Evolutionary conservation across 345 rosid genomes (phyloP).

Genomic region (Nasturtium officinale): DNA sequence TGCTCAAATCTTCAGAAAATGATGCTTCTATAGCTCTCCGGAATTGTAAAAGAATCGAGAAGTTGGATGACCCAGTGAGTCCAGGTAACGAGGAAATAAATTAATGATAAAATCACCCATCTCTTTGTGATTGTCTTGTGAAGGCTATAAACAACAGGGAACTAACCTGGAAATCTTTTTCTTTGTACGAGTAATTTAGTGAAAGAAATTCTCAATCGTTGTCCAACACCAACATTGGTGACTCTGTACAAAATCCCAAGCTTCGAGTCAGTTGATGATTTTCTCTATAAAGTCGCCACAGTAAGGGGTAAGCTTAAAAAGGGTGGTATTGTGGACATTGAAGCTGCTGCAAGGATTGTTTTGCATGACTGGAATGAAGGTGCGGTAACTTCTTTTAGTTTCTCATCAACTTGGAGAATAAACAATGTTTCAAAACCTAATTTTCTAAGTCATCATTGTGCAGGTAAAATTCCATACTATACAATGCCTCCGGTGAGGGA

Average conservation of each 20-base stretch:
- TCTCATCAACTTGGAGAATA: neutral
- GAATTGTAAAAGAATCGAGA: constrained; percentile 96
- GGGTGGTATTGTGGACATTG: constrained; percentile 90
- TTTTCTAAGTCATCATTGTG: neutral
- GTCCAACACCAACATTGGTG: constrained; percentile 68
- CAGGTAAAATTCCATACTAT: constrained; percentile 91
- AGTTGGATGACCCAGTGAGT: constrained; percentile 88
- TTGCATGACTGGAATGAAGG: constrained; percentile 95
- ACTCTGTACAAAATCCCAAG: constrained; percentile 72
- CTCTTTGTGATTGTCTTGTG: neutral
- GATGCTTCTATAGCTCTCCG: constrained; percentile 80
- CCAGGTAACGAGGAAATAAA: constrained; percentile 61
- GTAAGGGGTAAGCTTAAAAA: constrained; percentile 94
- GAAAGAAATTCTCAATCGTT: constrained; percentile 84
- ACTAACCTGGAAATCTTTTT: constrained; percentile 26
- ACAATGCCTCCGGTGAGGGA: constrained; percentile 81
- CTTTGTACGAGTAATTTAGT: constrained; percentile 50
- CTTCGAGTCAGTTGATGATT: constrained; percentile 83
- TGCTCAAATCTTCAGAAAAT: constrained; percentile 76
- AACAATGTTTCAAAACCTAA: neutral
- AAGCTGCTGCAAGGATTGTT: constrained; percentile 84
- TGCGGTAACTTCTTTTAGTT: constrained; percentile 30
- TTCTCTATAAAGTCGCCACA: constrained; percentile 82
- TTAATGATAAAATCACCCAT: neutral
- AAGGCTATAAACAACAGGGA: constrained; percentile 13